Evolutionary conservation across 768 basidiomycete genomes (phyloP).

Genomic region (Trametes elegans): DNA sequence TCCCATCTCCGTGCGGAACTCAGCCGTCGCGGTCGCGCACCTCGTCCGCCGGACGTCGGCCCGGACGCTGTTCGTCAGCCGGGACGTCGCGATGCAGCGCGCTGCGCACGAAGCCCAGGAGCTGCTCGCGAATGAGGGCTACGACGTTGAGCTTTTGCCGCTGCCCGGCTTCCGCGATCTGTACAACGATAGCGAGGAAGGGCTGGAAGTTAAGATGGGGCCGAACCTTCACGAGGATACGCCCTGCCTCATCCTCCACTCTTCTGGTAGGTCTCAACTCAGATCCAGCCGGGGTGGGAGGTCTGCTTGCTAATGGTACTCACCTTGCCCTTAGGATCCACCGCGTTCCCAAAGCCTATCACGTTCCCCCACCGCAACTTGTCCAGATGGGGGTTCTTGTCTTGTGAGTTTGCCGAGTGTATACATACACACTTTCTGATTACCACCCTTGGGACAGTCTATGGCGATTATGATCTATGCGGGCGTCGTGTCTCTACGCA

Average conservation of each 20-base stretch:
- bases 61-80: conserved; percentile 25
- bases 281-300: too few species aligned
- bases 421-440: too few species aligned
- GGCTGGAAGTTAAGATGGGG: background rate
- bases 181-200: conserved; percentile 7
- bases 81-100: conserved; percentile 20
- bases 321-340: conserved; percentile 23
- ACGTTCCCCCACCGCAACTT: conserved; percentile 17
- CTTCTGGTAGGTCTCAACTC: conserved; percentile 21
- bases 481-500: conserved; percentile 20
- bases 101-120: conserved; percentile 19
- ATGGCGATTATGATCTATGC: conserved; percentile 19
- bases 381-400: conserved; percentile 13
- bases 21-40: conserved; percentile 35
- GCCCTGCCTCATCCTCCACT: conserved; percentile 14
- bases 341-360: conserved; percentile 31
- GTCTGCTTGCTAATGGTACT: too few species aligned
- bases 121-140: conserved; percentile 5
- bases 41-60: conserved; percentile 28
- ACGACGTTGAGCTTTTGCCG: conserved; percentile 4
- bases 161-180: conserved; percentile 23
- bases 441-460: background rate
- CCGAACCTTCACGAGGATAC: background rate
- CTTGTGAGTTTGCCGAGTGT: conserved; percentile 19
- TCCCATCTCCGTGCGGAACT: conserved; percentile 36